Conservation (phyloP, 805 yeast species). For the Metschnikowia corniflorae region DNA sequence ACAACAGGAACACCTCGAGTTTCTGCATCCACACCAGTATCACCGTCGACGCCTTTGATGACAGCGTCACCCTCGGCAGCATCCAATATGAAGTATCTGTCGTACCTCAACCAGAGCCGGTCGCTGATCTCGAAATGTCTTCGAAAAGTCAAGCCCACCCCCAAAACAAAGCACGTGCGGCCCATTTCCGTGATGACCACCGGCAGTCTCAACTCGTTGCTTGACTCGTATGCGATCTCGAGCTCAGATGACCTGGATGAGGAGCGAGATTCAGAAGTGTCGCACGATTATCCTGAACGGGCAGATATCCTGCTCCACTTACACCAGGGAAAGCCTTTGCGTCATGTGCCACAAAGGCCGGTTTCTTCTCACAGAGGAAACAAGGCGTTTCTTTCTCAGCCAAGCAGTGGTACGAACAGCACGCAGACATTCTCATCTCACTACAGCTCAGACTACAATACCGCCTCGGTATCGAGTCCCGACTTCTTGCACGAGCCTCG, state of each 20-base stretch:
- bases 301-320: neutral
- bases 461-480: constrained; percentile 2
- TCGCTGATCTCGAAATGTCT: neutral
- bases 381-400: no score
- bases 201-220: constrained; percentile 11
- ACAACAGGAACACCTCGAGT: no score
- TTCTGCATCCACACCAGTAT: no score
- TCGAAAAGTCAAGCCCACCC: neutral
- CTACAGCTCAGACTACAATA: constrained; percentile 3
- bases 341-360: no score
- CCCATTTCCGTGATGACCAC: constrained; percentile 5
- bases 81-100: constrained; percentile 16
- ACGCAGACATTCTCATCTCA: neutral
- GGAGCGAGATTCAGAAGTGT: neutral
- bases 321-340: no score
- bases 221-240: constrained; percentile 11
- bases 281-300: neutral
- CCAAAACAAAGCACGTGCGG: neutral
- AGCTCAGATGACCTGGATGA: neutral
- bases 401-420: no score
- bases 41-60: neutral
- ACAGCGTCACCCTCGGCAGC: constrained; percentile 3
- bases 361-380: neutral
- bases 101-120: constrained; percentile 12
- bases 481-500: constrained; percentile 10